Evolutionary conservation across 176 grass and related monocot species (phyloP), one percentile per base, ranked within the genome.

Genomic region (Oryza glaberrima): DNA sequence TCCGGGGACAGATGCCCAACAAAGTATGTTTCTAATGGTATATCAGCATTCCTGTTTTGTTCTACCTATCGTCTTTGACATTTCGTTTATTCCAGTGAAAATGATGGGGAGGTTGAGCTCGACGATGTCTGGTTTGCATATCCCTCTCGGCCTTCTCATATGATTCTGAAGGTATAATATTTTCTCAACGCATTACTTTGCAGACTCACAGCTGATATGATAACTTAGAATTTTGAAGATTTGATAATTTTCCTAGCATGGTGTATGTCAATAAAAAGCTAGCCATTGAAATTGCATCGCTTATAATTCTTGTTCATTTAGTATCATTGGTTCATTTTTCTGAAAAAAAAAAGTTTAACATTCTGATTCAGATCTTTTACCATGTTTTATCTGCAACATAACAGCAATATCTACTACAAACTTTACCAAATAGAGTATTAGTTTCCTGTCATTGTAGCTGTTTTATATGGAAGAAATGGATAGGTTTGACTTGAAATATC

Each of bases 121-220:
- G 88, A 99, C 73, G 93, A 99, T 91, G 96, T 99, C 13, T 99
- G 91, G 96, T 99, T 99, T 72, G 74, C 96, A 75, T 99, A 99
- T 96, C 96, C 96, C 83, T 99, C 96, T 81, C 93, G 93, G 23
- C 91, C 96, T 88, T 68, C 93, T 88, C 91, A 99, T 85, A 99
- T 96, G 96, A 91, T 99, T 87, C 93, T 99, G 79, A 92, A 99
- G 91, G 96, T 96, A 94, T 49, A 66, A 44, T 67, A 36, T 72
- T 89, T 67, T 63, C 22, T 81, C 56, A 66, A 22, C 72, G 9
- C 51, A 15, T 75, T 81, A 38, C 58, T 79, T 47, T 43, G 64
- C 64, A 80, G 65, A 2, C 13, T 60, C 23, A 41, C 41, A 80
- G 51, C 5, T 12, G 4, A 72, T 56, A 15, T 75, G 28, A 3